Base-by-base conservation (phyloP, 306 rosid genomes). In the Vigna mungo region DNA sequence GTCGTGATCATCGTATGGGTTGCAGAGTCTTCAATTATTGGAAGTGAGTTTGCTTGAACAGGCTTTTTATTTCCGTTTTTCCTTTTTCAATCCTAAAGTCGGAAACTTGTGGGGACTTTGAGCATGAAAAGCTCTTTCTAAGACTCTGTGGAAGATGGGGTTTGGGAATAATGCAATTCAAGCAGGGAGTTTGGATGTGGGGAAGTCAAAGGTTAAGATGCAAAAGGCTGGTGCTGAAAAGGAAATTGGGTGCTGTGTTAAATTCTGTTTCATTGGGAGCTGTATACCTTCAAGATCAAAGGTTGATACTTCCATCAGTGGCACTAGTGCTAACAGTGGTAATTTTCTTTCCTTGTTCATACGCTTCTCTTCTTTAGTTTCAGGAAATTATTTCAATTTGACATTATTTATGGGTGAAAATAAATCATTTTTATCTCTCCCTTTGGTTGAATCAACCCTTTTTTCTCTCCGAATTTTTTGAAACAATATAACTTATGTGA, bases 251-350 rank as follows among this genome's bases (percentile, higher is more conserved):
- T 94, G 98, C 81, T 92, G 97, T 91, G 79, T 68, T 85, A 87
- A 69, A 86, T 82, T 89, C 70, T 84, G 84, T 78, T 88, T 88
- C 80, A 80, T 87, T 62, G 80, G 93, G 58, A 85, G 84, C 36
- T 92, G 97, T 76, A 76, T 94, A 81, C 88, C 93, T 88, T 92
- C 98, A 49, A 92, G 95, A 88, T 92, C 96, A 84, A 92, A 94
- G 85, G 94, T 90, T 85, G 93, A 94, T 80, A 88, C 72, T 87
- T 83, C 92, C 83, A 80, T 85, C 76, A 87, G 90, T 74, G 89
- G 89, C 64, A 85, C 93, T 55, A 84, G 72, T 80, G 73, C 88
- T 32, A 77, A 85, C 61, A 83, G 72, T 82, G 94, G 98, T 94
- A 85, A 83, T 66, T 82, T 59, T 72, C 39, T 75, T 46, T 37